These are phyloP conservation scores for Oxytropis ochrocephala DNA, from an alignment of 306 rosid species.

Conservation along the genomic window DNA sequence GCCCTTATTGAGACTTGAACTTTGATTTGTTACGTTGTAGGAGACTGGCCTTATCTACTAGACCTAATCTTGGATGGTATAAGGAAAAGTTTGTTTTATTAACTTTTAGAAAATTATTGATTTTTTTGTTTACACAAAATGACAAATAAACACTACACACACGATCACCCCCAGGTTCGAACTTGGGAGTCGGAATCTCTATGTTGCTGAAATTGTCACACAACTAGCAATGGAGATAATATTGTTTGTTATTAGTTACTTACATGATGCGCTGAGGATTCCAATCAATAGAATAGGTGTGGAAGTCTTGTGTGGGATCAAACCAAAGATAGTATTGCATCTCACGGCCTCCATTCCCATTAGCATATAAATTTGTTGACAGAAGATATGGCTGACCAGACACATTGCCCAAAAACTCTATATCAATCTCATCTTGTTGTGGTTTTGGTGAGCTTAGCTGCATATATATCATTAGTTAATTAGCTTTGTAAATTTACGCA, in stretches of 20 bases:
- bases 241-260: neutral
- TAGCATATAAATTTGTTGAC: conserved; percentile 34
- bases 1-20: no score
- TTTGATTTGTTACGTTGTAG: no score
- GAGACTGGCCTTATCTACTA: no score
- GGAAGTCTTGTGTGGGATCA: conserved; percentile 37
- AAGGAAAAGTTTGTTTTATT: no score
- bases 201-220: no score
- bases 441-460: conserved; percentile 37
- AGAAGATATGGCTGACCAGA: conserved; percentile 36
- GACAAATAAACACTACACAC: no score
- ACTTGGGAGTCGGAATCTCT: no score
- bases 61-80: no score
- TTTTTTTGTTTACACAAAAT: no score
- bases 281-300: conserved; percentile 47
- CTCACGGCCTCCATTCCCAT: conserved; percentile 36
- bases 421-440: conserved; percentile 39
- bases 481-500: neutral
- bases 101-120: no score
- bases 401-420: conserved; percentile 38
- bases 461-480: neutral
- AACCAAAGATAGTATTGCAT: conserved; percentile 41
- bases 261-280: conserved; percentile 35
- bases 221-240: no score
- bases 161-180: no score